These are phyloP conservation scores for Sporothrix globosa DNA, from an alignment of 2,329 filamentous ascomycete species.

Conservation along the genomic window DNA sequence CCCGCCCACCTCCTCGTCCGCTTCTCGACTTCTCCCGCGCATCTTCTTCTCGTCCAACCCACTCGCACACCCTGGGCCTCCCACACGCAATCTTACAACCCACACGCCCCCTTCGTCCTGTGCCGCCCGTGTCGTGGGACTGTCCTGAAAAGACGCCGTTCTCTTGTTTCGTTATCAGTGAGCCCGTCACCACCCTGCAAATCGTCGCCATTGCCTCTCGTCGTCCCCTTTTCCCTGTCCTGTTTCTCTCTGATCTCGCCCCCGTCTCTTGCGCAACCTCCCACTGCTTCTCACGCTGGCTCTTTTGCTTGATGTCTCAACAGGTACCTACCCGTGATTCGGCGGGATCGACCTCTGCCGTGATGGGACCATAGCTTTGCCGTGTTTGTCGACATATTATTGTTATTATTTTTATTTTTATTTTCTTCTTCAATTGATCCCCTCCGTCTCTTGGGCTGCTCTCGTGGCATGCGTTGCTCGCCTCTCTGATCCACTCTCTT, in stretches of 20 bases:
- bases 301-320: not conserved
- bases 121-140: conserved; percentile 26
- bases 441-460: not conserved
- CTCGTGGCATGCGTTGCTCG: conserved; percentile 1
- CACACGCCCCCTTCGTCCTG: conserved; percentile 26
- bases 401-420: not conserved
- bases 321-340: conserved; percentile 14
- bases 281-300: not conserved
- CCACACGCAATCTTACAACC: conserved; percentile 23
- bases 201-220: conserved; percentile 25
- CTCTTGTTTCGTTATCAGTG: conserved; percentile 24
- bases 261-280: conserved; percentile 19
- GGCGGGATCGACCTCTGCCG: conserved; percentile 26
- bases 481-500: conserved; percentile 23
- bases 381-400: not conserved
- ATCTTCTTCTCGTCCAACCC: conserved; percentile 19
- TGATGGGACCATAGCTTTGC: conserved; percentile 19
- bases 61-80: conserved; percentile 22
- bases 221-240: not conserved
- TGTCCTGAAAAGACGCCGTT: conserved; percentile 26
- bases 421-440: too few species aligned
- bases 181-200: conserved; percentile 12
- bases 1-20: conserved; percentile 18
- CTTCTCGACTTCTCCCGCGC: conserved; percentile 19
- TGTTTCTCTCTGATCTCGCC: not conserved